Conservation (phyloP, 306 rosid species). For the Cucurbita moschata region DNA sequence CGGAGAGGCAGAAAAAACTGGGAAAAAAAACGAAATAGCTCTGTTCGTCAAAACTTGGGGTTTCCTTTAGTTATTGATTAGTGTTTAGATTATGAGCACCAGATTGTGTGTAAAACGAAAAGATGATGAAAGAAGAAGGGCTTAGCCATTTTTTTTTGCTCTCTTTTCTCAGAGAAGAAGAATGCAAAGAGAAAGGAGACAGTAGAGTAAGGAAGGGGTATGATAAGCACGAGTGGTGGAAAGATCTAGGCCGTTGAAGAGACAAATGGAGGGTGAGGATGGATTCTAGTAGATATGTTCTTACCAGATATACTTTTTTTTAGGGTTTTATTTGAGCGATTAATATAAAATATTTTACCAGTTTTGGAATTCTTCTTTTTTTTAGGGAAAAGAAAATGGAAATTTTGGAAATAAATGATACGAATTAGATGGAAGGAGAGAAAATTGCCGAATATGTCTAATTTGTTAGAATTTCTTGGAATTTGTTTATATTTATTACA, state of each 20-base stretch:
- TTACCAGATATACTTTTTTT: conserved; percentile 26
- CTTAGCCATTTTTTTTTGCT: conserved; percentile 32
- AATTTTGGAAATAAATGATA: background rate
- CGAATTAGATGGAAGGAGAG: background rate
- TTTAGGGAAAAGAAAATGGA: background rate
- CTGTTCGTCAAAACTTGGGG: conserved; percentile 6
- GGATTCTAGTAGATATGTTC: conserved; percentile 15
- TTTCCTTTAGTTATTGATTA: background rate
- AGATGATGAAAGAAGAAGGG: conserved; percentile 10
- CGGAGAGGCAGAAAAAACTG: background rate
- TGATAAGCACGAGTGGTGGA: conserved; percentile 45
- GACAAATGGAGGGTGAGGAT: conserved; percentile 18
- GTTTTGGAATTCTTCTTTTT: background rate
- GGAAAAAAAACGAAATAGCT: background rate
- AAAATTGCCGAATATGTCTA: background rate
- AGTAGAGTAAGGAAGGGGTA: conserved; percentile 30
- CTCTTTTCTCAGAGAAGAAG: conserved; percentile 8
- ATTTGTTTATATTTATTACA: background rate
- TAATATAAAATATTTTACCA: background rate
- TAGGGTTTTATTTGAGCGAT: conserved; percentile 52
- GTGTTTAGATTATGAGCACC: conserved; percentile 19
- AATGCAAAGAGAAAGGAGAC: background rate
- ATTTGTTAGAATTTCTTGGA: background rate
- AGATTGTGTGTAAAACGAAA: conserved; percentile 11
- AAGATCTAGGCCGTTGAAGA: conserved; percentile 28